Evolutionary conservation across 148 eudicot species (phyloP), one percentile per base, ranked within the genome.

Genomic region (Gaultheria prostrata): DNA sequence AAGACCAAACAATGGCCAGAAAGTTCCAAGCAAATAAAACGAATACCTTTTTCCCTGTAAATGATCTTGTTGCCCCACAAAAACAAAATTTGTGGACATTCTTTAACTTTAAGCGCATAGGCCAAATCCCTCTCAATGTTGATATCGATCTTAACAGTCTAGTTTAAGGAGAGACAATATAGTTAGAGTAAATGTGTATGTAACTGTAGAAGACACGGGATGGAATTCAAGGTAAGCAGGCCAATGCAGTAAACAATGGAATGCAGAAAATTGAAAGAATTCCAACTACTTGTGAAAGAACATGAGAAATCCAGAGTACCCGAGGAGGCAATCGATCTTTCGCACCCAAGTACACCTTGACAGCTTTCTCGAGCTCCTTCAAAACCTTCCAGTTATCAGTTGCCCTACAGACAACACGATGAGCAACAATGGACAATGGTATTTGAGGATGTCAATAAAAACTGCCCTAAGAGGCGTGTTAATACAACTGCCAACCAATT

Each of bases 301-400:
- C 20, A 24, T 1, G 17, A 75, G 65, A 76, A 78, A 78, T 84
- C 80, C 56, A 49, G 21, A 77, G 35, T 92, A 96, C 99, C 91
- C 99, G 97, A 85, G 98, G 97, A 49, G 99, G 99, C 84, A 96
- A 89, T 70, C 95, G 95, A 80, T 96, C 97, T 85, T 94, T 93
- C 28, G 98, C 97, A 83, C 89, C 88, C 95, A 93, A 94, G 82
- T 94, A 96, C 77, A 96, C 98, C 86, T 88, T 87, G 73, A 91
- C 88, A 17, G 99, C 98, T 83, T 94, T 94, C 88, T 96, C 99
- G 74, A 94, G 87, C 92, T 96, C 99, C 89, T 96, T 94, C 71
- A 96, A 87, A 85, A 88, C 85, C 86, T 90, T 96, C 99, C 99
- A 96, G 35, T 96, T 96, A 85, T 92, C 90, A 82, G 90, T 50